Percentiles rank a stretch among this genome's conserved stretches.
These are phyloP conservation scores for Penicillium verhagenii DNA, from an alignment of 495 filamentous ascomycete species.

Conservation along the genomic window DNA sequence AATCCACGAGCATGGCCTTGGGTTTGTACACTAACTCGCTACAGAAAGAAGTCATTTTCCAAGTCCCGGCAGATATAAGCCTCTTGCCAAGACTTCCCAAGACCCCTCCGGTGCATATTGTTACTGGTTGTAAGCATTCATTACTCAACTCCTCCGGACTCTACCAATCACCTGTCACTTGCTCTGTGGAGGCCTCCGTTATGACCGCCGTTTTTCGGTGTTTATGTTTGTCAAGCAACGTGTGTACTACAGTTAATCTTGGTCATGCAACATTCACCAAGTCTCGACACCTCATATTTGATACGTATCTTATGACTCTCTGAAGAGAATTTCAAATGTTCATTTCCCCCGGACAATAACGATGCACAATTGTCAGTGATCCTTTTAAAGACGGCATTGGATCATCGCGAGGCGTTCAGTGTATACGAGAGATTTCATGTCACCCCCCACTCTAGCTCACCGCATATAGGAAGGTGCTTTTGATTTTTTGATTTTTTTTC, in stretches of 20 bases:
- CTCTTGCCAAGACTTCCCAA: slow-evolving; percentile 23
- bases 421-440: slow-evolving; percentile 11
- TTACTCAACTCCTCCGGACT: neutral
- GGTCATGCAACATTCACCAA: neutral
- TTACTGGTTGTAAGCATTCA: slow-evolving; percentile 10
- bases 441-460: slow-evolving; percentile 9
- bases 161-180: slow-evolving; percentile 14
- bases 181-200: slow-evolving; percentile 6
- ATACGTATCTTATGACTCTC: neutral
- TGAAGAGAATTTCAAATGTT: too few relatives aligned
- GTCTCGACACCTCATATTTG: neutral
- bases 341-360: too few relatives aligned
- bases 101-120: slow-evolving; percentile 17
- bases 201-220: neutral
- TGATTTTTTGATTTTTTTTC: neutral
- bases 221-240: slow-evolving; percentile 2
- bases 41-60: neutral
- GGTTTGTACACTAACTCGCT: too few relatives aligned
- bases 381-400: neutral
- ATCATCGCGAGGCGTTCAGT: slow-evolving; percentile 19
- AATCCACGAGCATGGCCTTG: too few relatives aligned
- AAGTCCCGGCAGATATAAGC: slow-evolving; percentile 24
- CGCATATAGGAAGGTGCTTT: neutral
- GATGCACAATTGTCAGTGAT: neutral
- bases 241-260: slow-evolving; percentile 15